Evolutionary conservation across 225 moss, liverwort and hornwort species (phyloP).

Genomic region (Sphagnum tenellum): DNA sequence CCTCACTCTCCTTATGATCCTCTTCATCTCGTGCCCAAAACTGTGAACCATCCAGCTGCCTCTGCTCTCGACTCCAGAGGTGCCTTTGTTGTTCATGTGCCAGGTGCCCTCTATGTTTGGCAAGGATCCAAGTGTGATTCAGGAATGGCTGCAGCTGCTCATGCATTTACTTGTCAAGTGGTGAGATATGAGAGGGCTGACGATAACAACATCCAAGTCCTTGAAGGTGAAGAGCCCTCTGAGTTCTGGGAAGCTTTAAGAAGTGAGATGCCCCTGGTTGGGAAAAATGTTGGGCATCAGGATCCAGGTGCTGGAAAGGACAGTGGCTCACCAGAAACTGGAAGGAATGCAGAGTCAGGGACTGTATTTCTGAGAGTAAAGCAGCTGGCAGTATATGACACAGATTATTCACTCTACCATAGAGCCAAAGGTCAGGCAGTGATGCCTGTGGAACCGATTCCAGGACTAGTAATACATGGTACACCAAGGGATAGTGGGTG

Average conservation of each 20-base stretch:
- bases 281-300: background rate
- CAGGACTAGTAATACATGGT: conserved; percentile 2
- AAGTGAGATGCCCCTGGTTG: background rate
- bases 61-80: conserved; percentile 32
- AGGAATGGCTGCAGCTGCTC: conserved; percentile 14
- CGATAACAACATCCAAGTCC: conserved; percentile 8
- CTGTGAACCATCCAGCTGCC: conserved; percentile 22
- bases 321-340: background rate
- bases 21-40: conserved; percentile 36
- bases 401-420: conserved; percentile 26
- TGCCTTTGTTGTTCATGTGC: conserved; percentile 36
- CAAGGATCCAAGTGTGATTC: conserved; percentile 29
- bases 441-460: conserved; percentile 2
- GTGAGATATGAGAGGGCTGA: conserved; percentile 36
- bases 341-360: background rate
- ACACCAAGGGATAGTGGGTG: conserved; percentile 24
- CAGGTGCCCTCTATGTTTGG: conserved; percentile 34
- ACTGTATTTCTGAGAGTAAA: background rate
- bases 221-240: conserved; percentile 24
- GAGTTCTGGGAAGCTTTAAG: conserved; percentile 28
- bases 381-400: conserved; percentile 13
- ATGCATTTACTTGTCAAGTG: conserved; percentile 24
- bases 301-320: conserved; percentile 2
- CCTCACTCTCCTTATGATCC: conserved; percentile 41
- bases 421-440: conserved; percentile 13